These are phyloP conservation scores for Puccinellia tenuiflora DNA, from an alignment of 176 grass and related monocot species.

Conservation along the genomic window DNA sequence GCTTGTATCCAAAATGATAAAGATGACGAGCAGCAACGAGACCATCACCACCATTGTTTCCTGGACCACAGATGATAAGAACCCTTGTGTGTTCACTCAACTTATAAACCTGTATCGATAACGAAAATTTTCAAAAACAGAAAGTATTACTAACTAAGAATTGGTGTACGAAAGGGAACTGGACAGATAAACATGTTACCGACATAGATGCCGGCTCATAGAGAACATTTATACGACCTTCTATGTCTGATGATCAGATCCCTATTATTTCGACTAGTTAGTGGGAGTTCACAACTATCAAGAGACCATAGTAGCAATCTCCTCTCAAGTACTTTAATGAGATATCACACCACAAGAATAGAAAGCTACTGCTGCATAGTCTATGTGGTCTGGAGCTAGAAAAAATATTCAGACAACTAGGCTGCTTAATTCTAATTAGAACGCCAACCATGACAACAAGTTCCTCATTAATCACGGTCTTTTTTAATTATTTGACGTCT, in stretches of 20 bases:
- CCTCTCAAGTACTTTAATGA: neutral
- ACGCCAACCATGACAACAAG: neutral
- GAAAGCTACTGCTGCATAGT: neutral
- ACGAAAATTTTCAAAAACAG: neutral
- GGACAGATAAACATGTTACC: neutral
- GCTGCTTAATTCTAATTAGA: neutral
- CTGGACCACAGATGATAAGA: constrained; percentile 83
- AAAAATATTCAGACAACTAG: neutral
- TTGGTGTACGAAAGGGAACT: neutral
- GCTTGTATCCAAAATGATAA: constrained; percentile 68
- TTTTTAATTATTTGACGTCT: neutral
- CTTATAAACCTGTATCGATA: constrained; percentile 74
- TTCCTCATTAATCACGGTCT: neutral
- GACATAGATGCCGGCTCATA: neutral
- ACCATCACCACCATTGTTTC: constrained; percentile 97
- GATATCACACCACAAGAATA: neutral
- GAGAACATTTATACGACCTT: neutral
- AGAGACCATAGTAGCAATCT: neutral
- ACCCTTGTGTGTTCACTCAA: constrained; percentile 56
- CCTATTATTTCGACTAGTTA: neutral
- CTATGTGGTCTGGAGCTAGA: neutral
- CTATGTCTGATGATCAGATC: neutral
- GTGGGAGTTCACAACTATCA: neutral
- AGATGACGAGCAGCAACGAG: constrained; percentile 95
- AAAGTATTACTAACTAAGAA: neutral